Conservation (phyloP, 306 rosid species). For the Cucurbita ficifolia region DNA sequence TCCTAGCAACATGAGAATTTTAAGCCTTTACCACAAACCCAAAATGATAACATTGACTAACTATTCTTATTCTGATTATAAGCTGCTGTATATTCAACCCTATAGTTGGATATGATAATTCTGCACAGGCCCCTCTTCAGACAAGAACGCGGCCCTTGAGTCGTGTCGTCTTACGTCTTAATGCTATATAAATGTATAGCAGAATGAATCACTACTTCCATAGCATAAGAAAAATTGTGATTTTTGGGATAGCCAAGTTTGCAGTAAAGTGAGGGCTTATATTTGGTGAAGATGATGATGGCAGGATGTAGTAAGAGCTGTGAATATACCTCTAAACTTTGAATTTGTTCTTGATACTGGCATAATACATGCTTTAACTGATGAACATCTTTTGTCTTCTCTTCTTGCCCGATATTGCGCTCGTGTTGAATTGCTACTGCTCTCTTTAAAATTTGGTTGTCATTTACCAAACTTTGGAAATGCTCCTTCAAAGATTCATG, state of each 20-base stretch:
- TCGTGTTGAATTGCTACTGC: slow-evolving; percentile 30
- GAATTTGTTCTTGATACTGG: slow-evolving; percentile 28
- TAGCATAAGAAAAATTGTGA: neutral
- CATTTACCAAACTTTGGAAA: slow-evolving; percentile 22
- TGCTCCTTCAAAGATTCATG: slow-evolving; percentile 20
- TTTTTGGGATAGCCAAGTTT: neutral
- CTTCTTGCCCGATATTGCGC: slow-evolving; percentile 24
- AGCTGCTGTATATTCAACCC: neutral
- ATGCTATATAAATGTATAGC: too few species aligned
- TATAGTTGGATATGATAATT: neutral
- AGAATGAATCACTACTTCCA: neutral
- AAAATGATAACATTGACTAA: neutral
- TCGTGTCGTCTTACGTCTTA: neutral
- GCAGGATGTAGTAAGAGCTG: neutral
- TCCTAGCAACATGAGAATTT: neutral
- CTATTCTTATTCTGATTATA: neutral
- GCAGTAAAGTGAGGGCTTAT: neutral
- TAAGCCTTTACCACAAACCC: neutral
- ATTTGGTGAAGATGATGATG: neutral
- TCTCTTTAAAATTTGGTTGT: slow-evolving; percentile 29
- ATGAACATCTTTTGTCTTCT: slow-evolving; percentile 20
- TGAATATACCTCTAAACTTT: slow-evolving; percentile 17
- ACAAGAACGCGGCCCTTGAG: neutral
- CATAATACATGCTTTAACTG: slow-evolving; percentile 17
- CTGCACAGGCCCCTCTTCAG: neutral